These are phyloP conservation scores for Globisporangium spinosum DNA, from an alignment of 352 stramenopile species.

Conservation along the genomic window DNA sequence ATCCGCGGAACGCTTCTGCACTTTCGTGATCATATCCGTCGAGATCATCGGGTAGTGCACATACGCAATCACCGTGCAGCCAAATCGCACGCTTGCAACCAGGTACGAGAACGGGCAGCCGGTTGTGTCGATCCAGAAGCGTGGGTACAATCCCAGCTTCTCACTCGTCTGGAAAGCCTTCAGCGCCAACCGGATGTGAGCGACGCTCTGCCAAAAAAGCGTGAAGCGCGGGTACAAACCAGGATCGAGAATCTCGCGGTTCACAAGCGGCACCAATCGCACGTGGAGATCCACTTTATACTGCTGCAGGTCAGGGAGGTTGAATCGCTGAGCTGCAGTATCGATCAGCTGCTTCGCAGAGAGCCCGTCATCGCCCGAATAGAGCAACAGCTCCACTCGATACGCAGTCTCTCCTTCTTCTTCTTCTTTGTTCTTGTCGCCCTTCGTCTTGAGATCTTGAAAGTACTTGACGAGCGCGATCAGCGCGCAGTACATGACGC, in stretches of 20 bases:
- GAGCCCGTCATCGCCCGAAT: constrained; percentile 75
- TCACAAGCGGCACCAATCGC: constrained; percentile 72
- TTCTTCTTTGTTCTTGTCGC: not conserved
- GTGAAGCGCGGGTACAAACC: constrained; percentile 89
- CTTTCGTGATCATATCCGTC: constrained; percentile 96
- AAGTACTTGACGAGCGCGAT: constrained; percentile 73
- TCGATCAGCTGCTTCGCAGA: constrained; percentile 63
- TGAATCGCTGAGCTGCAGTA: constrained; percentile 81
- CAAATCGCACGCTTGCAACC: constrained; percentile 82
- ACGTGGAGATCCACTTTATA: constrained; percentile 47
- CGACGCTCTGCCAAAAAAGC: constrained; percentile 94
- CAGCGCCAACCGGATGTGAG: constrained; percentile 89
- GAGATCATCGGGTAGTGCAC: constrained; percentile 99
- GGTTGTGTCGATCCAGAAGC: constrained; percentile 97
- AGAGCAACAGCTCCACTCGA: constrained; percentile 51
- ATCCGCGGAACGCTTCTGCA: constrained; percentile 84
- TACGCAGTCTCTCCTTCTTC: not conserved
- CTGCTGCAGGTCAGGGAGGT: constrained; percentile 66
- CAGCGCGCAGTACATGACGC: constrained; percentile 97
- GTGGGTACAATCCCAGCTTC: constrained; percentile 44
- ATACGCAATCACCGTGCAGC: constrained; percentile 92
- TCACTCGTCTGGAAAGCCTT: constrained; percentile 75
- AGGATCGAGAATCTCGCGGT: constrained; percentile 70
- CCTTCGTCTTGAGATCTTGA: constrained; percentile 17
- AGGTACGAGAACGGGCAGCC: constrained; percentile 97